These are phyloP conservation scores for Ramaria sp. DNA, from an alignment of 768 basidiomycete species.

Conservation along the genomic window DNA sequence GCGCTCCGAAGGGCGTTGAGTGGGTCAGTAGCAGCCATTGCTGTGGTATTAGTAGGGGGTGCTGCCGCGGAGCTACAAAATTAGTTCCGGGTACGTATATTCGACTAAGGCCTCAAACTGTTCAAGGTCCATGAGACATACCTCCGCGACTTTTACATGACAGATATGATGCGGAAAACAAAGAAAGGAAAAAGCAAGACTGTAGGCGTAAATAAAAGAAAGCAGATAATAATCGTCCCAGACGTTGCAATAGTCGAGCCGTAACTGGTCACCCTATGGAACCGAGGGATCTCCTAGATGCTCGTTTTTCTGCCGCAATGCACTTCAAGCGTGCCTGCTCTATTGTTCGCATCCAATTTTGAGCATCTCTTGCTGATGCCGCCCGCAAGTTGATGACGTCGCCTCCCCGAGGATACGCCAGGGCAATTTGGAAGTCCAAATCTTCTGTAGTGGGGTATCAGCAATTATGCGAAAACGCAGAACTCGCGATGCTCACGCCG, in stretches of 20 bases:
- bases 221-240: not conserved
- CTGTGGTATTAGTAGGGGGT: not conserved
- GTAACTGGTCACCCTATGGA: not conserved
- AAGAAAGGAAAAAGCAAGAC: no score
- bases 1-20: conserved; percentile 49
- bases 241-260: not conserved
- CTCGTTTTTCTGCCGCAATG: conserved; percentile 33
- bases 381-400: conserved; percentile 56
- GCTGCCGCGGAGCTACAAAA: not conserved
- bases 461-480: not conserved
- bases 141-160: not conserved
- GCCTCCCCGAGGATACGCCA: conserved; percentile 65
- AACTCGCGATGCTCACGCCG: conserved; percentile 29
- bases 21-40: conserved; percentile 27
- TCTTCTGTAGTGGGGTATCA: conserved; percentile 38
- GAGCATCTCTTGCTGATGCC: conserved; percentile 45
- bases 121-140: not conserved
- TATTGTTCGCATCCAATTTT: conserved; percentile 38
- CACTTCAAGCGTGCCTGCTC: conserved; percentile 31
- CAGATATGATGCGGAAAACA: no score
- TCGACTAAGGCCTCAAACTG: no score
- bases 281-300: conserved; percentile 11
- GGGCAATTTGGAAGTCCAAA: conserved; percentile 48
- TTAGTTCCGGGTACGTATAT: no score
- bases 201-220: no score